Conservation (phyloP, 345 rosid species). For the Gossypium sturtianum region DNA sequence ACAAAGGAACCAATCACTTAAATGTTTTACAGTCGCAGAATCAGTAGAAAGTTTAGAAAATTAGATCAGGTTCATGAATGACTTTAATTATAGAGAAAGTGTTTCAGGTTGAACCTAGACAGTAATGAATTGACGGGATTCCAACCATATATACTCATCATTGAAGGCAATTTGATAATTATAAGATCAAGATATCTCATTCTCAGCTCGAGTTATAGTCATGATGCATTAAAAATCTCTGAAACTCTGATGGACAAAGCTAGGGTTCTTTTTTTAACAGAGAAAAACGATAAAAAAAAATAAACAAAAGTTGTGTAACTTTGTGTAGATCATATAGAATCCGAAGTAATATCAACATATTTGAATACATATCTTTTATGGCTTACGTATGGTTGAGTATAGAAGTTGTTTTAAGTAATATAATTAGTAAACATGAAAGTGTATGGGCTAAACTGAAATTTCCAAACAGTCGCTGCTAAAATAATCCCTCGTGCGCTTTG, state of each 20-base stretch:
- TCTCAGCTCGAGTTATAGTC: too few species aligned
- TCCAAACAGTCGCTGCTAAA: neutral
- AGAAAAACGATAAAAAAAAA: too few species aligned
- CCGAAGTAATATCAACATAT: too few species aligned
- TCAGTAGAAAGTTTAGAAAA: neutral
- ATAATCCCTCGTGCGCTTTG: neutral
- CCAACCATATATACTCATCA: neutral
- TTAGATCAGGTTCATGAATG: neutral
- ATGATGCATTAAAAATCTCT: neutral
- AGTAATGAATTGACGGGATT: neutral
- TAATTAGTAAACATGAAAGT: neutral
- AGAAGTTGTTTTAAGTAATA: too few species aligned
- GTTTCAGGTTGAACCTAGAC: slow-evolving; percentile 1
- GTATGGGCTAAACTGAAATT: neutral
- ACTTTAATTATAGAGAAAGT: neutral
- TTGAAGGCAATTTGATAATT: neutral
- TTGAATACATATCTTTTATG: neutral
- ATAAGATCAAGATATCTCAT: neutral
- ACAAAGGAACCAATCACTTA: neutral
- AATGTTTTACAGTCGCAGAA: neutral
- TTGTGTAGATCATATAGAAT: too few species aligned
- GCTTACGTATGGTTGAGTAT: neutral
- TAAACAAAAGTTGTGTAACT: too few species aligned
- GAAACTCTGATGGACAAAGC: neutral
- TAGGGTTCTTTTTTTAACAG: neutral